Conservation (phyloP, 2,329 filamentous ascomycete species). For the Microsporum canis region DNA sequence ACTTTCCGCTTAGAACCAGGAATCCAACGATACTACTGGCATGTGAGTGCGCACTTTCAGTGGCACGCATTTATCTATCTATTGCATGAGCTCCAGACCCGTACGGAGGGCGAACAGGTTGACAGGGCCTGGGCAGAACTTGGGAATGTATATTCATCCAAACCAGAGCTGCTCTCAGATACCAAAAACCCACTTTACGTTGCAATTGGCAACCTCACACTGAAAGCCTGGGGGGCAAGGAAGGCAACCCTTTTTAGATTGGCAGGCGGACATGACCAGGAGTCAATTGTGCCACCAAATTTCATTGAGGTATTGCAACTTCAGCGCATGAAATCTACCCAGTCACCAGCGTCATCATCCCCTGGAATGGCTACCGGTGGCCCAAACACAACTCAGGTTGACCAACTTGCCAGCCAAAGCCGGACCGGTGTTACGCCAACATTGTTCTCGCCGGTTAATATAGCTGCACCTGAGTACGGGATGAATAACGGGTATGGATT, state of each 20-base stretch:
- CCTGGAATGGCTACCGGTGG: background rate
- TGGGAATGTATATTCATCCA: slow-evolving; percentile 26
- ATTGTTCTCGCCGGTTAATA: background rate
- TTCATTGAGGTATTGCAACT: background rate
- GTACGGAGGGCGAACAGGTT: slow-evolving; percentile 24
- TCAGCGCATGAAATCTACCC: background rate
- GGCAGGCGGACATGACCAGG: background rate
- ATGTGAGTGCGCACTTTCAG: slow-evolving; percentile 35
- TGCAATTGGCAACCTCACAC: slow-evolving; percentile 33
- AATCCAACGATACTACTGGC: slow-evolving; percentile 32
- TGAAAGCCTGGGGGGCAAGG: slow-evolving; percentile 35
- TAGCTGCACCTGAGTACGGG: background rate
- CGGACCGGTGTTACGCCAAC: background rate
- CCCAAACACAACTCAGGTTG: background rate
- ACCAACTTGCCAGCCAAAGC: background rate
- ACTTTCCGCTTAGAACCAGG: slow-evolving; percentile 28
- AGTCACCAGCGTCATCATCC: background rate
- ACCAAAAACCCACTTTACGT: slow-evolving; percentile 31
- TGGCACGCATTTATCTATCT: slow-evolving; percentile 41
- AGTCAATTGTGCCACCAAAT: background rate
- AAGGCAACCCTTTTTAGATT: background rate
- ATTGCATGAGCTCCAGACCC: slow-evolving; percentile 28
- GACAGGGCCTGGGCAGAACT: slow-evolving; percentile 34
- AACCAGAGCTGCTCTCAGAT: slow-evolving; percentile 22
- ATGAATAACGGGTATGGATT: background rate